phyloP scores from a whole-genome alignment of 139 green algal species.

The Chloropicon primus region DNA sequence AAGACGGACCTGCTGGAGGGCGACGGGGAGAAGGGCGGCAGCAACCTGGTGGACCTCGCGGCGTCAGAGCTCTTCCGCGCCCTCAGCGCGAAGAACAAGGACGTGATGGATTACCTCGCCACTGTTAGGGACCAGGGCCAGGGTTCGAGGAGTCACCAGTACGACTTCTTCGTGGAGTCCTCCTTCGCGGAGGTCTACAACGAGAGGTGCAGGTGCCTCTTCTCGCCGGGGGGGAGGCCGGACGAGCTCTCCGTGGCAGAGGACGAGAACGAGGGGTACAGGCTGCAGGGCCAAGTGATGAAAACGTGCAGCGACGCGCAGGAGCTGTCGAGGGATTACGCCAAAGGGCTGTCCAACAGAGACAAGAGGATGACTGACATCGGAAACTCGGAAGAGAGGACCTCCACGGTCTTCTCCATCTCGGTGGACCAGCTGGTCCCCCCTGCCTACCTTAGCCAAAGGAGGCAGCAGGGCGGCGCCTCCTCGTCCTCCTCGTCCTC shows the following conservation, averaged over 20 bases:
- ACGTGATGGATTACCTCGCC: slow-evolving; percentile 25
- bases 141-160: slow-evolving; percentile 14
- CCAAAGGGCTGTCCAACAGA: slow-evolving; percentile 11
- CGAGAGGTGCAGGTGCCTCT: slow-evolving; percentile 35
- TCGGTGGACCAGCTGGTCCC: slow-evolving; percentile 41
- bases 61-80: slow-evolving; percentile 38
- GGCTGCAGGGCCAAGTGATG: slow-evolving; percentile 22
- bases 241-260: slow-evolving; percentile 14
- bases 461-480: neutral
- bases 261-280: slow-evolving; percentile 17
- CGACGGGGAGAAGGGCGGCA: neutral
- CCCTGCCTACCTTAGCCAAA: neutral
- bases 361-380: slow-evolving; percentile 29
- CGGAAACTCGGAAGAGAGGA: slow-evolving; percentile 37
- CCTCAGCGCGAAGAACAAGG: slow-evolving; percentile 34
- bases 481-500: neutral
- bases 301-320: slow-evolving; percentile 14
- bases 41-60: slow-evolving; percentile 26
- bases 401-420: slow-evolving; percentile 35
- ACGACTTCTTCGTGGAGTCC: slow-evolving; percentile 47
- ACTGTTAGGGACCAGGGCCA: slow-evolving; percentile 22
- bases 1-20: slow-evolving; percentile 42
- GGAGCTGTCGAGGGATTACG: slow-evolving; percentile 29
- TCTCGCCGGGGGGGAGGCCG: neutral
- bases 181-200: slow-evolving; percentile 42